These are phyloP conservation scores for Botrytis aclada DNA, from an alignment of 2,329 filamentous ascomycete species.

Conservation along the genomic window DNA sequence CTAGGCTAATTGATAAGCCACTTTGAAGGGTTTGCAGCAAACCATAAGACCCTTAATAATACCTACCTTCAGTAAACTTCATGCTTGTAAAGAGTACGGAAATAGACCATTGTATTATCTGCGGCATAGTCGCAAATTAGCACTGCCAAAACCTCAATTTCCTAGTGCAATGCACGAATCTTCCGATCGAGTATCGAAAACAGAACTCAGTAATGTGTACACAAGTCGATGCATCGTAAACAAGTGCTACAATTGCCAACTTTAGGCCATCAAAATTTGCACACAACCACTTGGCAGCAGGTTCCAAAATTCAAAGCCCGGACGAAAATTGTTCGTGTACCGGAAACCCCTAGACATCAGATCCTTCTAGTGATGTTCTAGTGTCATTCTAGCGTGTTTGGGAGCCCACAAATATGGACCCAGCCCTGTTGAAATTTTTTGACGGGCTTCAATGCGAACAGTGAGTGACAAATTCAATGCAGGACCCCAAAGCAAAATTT, in stretches of 20 bases:
- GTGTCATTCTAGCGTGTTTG: not conserved
- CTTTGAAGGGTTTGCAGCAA: not conserved
- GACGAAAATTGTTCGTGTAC: not conserved
- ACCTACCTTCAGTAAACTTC: not conserved
- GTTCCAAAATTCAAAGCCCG: not conserved
- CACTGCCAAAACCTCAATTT: not conserved
- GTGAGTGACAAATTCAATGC: not conserved
- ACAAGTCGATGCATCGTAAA: not conserved
- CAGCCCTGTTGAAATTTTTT: not conserved
- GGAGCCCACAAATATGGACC: too few species aligned
- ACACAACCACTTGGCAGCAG: not conserved
- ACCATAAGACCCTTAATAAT: not conserved
- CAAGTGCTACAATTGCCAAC: not conserved
- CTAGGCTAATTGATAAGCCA: not conserved
- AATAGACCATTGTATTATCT: too few species aligned
- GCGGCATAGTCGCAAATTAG: too few species aligned
- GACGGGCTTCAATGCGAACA: conserved; percentile 7
- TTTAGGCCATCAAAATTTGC: not conserved
- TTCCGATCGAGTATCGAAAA: not conserved
- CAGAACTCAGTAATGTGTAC: not conserved
- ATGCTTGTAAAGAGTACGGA: not conserved
- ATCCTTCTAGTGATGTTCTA: conserved; percentile 14
- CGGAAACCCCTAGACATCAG: conserved; percentile 1
- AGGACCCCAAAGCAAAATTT: not conserved
- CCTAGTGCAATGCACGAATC: not conserved